Evolutionary conservation across 805 yeast species (phyloP).

Genomic region (Sungouiella thailandica): DNA sequence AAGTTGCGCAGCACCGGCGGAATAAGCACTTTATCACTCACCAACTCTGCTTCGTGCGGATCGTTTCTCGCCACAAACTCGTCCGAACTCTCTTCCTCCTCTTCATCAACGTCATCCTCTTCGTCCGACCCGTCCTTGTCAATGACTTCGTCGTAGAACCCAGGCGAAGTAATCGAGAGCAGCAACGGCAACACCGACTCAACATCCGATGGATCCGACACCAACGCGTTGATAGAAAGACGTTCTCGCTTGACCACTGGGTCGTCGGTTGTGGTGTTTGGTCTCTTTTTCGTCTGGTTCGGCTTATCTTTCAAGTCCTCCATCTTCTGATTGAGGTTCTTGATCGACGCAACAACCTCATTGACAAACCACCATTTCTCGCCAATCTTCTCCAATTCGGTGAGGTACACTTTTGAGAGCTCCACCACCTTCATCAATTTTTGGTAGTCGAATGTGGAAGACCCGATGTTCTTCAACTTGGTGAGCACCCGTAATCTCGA

Average conservation of each 20-base stretch:
- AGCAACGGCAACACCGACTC: constrained; percentile 11
- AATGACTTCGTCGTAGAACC: constrained; percentile 14
- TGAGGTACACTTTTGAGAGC: constrained; percentile 4
- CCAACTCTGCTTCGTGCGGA: not conserved
- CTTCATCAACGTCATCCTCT: constrained; percentile 4
- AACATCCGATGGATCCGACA: constrained; percentile 9
- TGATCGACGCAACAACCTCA: constrained; percentile 9
- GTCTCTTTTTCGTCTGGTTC: constrained; percentile 1
- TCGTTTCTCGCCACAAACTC: not conserved
- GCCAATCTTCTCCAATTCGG: constrained; percentile 8
- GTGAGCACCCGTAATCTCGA: constrained; percentile 7
- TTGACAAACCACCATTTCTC: constrained; percentile 15
- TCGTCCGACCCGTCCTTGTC: constrained; percentile 8
- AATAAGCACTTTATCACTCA: not conserved
- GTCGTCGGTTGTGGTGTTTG: not conserved
- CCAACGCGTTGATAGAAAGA: constrained; percentile 9
- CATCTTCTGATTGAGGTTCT: constrained; percentile 2
- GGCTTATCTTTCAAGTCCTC: not conserved
- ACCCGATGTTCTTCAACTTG: constrained; percentile 1
- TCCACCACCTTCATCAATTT: constrained; percentile 1
- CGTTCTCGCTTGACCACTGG: not conserved
- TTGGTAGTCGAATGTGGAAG: not conserved
- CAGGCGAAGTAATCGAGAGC: constrained; percentile 14
- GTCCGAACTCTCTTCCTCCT: constrained; percentile 1
- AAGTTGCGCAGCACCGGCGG: not conserved